Evolutionary conservation across 805 yeast genomes (phyloP).

Genomic region (Myxozyma neotropica): DNA sequence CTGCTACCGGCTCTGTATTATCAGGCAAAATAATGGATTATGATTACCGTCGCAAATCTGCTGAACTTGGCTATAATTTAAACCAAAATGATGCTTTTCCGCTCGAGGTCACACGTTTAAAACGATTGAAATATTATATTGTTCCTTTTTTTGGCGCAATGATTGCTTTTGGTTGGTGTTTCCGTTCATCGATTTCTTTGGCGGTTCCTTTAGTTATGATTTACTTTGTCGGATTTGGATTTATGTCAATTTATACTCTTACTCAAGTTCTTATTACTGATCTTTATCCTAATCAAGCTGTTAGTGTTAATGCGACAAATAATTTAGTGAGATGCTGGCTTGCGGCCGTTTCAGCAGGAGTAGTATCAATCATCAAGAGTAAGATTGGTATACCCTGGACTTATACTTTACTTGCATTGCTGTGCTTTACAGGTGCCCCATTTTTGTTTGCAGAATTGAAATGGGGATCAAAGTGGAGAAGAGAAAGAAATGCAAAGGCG

Average conservation of each 20-base stretch:
- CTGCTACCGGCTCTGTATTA: slow-evolving; percentile 61
- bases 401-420: slow-evolving; percentile 66
- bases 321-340: slow-evolving; percentile 73
- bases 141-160: slow-evolving; percentile 5
- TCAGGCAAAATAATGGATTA: slow-evolving; percentile 55
- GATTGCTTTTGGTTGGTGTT: slow-evolving; percentile 33
- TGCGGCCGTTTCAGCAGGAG: slow-evolving; percentile 72
- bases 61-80: neutral
- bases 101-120: slow-evolving; percentile 29
- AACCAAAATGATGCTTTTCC: slow-evolving; percentile 27
- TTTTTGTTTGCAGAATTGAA: neutral
- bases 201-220: slow-evolving; percentile 30
- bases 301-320: slow-evolving; percentile 72
- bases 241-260: slow-evolving; percentile 37
- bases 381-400: slow-evolving; percentile 72
- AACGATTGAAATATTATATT: neutral
- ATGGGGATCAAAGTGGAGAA: slow-evolving; percentile 10
- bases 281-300: slow-evolving; percentile 66
- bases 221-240: slow-evolving; percentile 19
- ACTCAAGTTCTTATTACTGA: slow-evolving; percentile 75
- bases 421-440: slow-evolving; percentile 6
- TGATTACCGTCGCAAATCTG: slow-evolving; percentile 16
- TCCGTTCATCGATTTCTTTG: slow-evolving; percentile 14
- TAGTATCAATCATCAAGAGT: slow-evolving; percentile 60
- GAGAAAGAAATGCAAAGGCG: neutral